Conservation (phyloP, 495 filamentous ascomycete species). For the Platismatia glauca region DNA sequence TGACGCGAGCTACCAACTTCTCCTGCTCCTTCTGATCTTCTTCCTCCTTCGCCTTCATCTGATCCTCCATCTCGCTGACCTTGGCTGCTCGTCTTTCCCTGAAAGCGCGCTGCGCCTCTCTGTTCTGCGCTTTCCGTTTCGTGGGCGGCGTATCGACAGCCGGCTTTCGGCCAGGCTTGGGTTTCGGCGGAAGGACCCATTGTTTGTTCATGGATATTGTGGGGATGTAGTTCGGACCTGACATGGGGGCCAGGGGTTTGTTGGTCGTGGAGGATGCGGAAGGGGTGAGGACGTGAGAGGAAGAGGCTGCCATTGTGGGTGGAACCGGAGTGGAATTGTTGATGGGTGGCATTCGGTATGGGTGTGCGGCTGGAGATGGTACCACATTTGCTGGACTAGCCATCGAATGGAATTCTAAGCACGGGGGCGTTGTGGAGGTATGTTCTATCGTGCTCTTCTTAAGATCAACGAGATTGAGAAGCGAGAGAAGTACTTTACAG, state of each 20-base stretch:
- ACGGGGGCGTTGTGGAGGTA: neutral
- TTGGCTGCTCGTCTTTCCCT: slow-evolving; percentile 77
- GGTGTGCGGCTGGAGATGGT: neutral
- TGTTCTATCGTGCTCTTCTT: no score
- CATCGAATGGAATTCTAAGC: neutral
- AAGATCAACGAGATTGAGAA: no score
- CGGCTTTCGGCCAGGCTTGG: slow-evolving; percentile 89
- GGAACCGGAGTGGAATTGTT: neutral
- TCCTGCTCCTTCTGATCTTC: slow-evolving; percentile 39
- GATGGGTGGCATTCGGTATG: neutral
- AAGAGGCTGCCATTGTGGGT: slow-evolving; percentile 2
- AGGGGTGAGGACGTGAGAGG: slow-evolving; percentile 24
- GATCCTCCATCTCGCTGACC: slow-evolving; percentile 78
- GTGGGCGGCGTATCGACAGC: slow-evolving; percentile 85
- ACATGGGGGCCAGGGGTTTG: slow-evolving; percentile 25
- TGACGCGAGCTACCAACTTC: slow-evolving; percentile 39
- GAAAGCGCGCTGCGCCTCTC: slow-evolving; percentile 85
- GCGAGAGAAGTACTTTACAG: neutral
- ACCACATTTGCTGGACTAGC: neutral
- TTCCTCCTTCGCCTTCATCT: slow-evolving; percentile 58
- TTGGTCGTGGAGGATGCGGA: slow-evolving; percentile 27
- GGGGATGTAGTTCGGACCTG: slow-evolving; percentile 8
- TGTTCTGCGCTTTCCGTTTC: slow-evolving; percentile 87
- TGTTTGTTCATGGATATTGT: slow-evolving; percentile 59
- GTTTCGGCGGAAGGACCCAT: slow-evolving; percentile 81